Base-by-base conservation (phyloP, 2,329 filamentous ascomycete genomes). In the Penicillium sp. region DNA sequence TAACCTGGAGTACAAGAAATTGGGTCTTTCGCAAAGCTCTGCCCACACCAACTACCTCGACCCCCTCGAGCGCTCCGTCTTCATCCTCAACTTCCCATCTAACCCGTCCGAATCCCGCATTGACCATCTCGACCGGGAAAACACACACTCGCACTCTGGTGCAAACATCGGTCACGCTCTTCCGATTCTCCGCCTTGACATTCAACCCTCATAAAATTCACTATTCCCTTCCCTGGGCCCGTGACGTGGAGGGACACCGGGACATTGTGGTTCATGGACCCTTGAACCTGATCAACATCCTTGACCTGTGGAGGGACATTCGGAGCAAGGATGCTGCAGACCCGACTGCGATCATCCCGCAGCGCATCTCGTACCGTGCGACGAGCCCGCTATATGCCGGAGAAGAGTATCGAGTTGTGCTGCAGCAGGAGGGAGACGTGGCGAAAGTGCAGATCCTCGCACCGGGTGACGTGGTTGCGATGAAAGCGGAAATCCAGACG, bases 341-440 rank as follows among this genome's bases (percentile, higher is more conserved):
- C 8, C 44, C 54, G 5, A 57, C 55, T 7, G 42, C 63, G 23
- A 41, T 63, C 2, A 51, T 72, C 2, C 74, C 74, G 1, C 61
- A 66, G 50, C 70, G 64, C 34, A 72, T 77, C 37, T 60, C 56
- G 2, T 78, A 78, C 54, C 63, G 75, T 10, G 75, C 74, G 18
- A 77, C 74, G 11, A 72, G 66, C 47, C 74, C 75, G 3, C 50
- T 77, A 16, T 78, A 77, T 66, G 74, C 68, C 1, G 70, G 70
- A 10, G 74, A 77, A 50, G 61, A 64, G 46, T 77, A 77, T 60
- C 61, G 66, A 37, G 65, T 75, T 52, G 56, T 72, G 14, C 58
- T 77, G 40, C 60, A 68, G 44, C 67, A 63, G 16, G 61, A 51
- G 6, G 59, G 57, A 9, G 59, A 61, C 35, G 40, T 51, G 10